Evolutionary conservation across 169 alveolate species (phyloP).

Genomic region (Fabrea salina): DNA sequence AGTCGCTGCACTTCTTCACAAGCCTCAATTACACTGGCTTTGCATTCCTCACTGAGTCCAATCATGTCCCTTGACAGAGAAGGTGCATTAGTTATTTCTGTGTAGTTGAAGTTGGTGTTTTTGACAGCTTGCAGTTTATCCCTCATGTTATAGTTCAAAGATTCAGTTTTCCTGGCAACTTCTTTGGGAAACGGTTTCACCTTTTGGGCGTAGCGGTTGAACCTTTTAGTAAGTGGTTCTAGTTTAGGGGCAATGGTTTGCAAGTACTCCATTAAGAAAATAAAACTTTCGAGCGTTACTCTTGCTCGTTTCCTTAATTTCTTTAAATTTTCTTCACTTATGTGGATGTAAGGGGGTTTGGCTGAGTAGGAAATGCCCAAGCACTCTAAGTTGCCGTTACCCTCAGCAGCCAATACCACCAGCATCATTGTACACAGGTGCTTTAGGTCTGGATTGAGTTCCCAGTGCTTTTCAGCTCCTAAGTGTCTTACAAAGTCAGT

Average conservation of each 20-base stretch:
- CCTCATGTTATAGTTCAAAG: conserved; percentile 1
- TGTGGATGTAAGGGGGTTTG: conserved; percentile 16
- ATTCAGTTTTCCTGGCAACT: conserved; percentile 3
- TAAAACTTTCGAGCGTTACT: not conserved
- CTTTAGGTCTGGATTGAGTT: conserved; percentile 12
- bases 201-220: not conserved
- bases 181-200: not conserved
- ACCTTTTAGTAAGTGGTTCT: not conserved
- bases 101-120: not conserved
- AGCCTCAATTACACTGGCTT: not conserved
- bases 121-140: conserved; percentile 18
- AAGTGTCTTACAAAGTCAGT: conserved; percentile 25
- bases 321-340: not conserved
- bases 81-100: not conserved
- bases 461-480: conserved; percentile 23
- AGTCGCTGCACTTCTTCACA: not conserved
- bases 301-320: not conserved
- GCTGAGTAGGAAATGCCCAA: conserved; percentile 1
- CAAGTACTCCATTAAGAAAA: not conserved
- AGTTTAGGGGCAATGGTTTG: not conserved
- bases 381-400: conserved; percentile 10
- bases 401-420: conserved; percentile 17
- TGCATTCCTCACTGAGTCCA: conserved; percentile 4
- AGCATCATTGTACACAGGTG: conserved; percentile 10
- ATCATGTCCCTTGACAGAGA: not conserved